phyloP scores from a whole-genome alignment of 2,329 filamentous ascomycete species.

The Dactylellina parvicollis region DNA sequence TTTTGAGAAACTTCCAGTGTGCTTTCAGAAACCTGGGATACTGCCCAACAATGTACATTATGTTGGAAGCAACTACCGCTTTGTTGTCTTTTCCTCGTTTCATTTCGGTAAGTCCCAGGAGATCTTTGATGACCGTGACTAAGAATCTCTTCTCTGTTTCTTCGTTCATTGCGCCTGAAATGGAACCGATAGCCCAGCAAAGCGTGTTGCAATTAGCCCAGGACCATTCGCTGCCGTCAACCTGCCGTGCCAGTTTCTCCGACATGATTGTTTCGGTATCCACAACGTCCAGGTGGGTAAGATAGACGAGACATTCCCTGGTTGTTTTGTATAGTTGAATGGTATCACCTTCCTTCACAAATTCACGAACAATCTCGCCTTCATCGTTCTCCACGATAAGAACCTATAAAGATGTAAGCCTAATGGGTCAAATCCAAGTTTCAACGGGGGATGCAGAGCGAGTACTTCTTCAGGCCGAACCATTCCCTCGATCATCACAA shows the following conservation, averaged over 20 bases:
- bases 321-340: slow-evolving; percentile 99
- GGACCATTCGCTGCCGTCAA: slow-evolving; percentile 96
- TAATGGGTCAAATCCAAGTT: neutral
- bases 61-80: slow-evolving; percentile 97
- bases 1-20: slow-evolving; percentile 99
- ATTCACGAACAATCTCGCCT: slow-evolving; percentile 97
- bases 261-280: slow-evolving; percentile 99
- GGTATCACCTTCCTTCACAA: slow-evolving; percentile 98
- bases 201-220: slow-evolving; percentile 99
- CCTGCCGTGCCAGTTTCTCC: slow-evolving; percentile 93
- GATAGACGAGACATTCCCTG: slow-evolving; percentile 92
- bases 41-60: slow-evolving; percentile 99
- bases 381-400: slow-evolving; percentile 99
- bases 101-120: slow-evolving; percentile 96
- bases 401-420: slow-evolving; percentile 65
- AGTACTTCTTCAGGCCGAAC: slow-evolving; percentile 85
- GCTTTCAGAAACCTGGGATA: slow-evolving; percentile 98
- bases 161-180: slow-evolving; percentile 98
- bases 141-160: slow-evolving; percentile 98
- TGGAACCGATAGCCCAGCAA: slow-evolving; percentile 99
- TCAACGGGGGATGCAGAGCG: neutral
- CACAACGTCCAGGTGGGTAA: slow-evolving; percentile 95
- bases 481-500: slow-evolving; percentile 99
- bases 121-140: slow-evolving; percentile 97
- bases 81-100: slow-evolving; percentile 99